A percentile compares a stretch with the other conserved stretches of the same genome.
These are phyloP conservation scores for Rhytidhysteron rufulum DNA, from an alignment of 2,329 filamentous ascomycete genomes.

Conservation along the genomic window DNA sequence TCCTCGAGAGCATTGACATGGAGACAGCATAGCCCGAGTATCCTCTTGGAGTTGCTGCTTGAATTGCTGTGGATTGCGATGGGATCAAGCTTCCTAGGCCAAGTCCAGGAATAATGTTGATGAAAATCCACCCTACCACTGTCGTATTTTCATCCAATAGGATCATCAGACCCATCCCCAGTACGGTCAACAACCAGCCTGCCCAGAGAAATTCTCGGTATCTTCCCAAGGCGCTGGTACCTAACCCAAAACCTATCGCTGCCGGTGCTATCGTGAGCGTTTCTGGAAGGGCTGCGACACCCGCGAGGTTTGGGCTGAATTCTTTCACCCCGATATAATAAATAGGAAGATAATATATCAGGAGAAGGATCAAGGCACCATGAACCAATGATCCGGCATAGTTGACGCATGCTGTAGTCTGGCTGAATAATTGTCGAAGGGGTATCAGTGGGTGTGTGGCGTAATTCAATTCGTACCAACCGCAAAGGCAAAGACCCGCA, in stretches of 20 bases:
- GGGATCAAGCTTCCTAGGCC: constrained; percentile 62
- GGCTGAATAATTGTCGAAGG: too few species aligned
- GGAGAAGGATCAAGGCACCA: too few species aligned
- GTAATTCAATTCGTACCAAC: too few species aligned
- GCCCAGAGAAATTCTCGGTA: constrained; percentile 57
- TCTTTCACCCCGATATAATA: constrained; percentile 27
- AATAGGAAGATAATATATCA: constrained; percentile 20
- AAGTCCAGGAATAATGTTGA: constrained; percentile 55
- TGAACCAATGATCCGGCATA: too few species aligned
- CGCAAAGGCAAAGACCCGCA: too few species aligned
- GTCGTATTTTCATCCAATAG: constrained; percentile 47
- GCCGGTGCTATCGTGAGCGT: constrained; percentile 56
- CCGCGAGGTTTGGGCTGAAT: constrained; percentile 20
- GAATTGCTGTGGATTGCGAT: constrained; percentile 55
- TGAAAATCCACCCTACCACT: constrained; percentile 51
- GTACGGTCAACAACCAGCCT: constrained; percentile 55
- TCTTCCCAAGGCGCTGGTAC: constrained; percentile 49
- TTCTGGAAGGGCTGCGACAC: constrained; percentile 25
- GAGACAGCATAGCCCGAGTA: constrained; percentile 56
- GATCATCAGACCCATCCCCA: constrained; percentile 52
- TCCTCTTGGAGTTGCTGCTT: constrained; percentile 52
- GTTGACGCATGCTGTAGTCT: too few species aligned
- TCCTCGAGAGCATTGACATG: constrained; percentile 60
- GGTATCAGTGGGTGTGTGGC: too few species aligned
- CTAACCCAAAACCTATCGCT: constrained; percentile 50